These are phyloP conservation scores for Kalmanozyma brasiliensis DNA, from an alignment of 1,284 basidiomycete species.

Conservation along the genomic window DNA sequence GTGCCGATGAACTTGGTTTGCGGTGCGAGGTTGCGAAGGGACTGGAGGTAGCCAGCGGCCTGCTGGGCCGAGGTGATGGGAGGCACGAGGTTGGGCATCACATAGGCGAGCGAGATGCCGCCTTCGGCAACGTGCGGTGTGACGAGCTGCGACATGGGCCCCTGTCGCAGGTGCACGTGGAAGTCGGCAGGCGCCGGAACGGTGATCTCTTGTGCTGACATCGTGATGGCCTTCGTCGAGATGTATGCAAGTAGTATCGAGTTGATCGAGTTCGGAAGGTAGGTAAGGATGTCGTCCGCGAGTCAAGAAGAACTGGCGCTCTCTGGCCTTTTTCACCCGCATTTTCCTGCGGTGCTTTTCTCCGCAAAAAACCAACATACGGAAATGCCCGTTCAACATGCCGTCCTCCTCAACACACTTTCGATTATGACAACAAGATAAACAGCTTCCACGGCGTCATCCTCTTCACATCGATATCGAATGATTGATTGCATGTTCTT, in stretches of 20 bases:
- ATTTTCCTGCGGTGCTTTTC: conserved; percentile 1
- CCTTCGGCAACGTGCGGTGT: conserved; percentile 89
- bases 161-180: conserved; percentile 96
- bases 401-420: conserved; percentile 3
- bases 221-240: neutral
- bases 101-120: conserved; percentile 90
- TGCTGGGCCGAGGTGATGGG: conserved; percentile 87
- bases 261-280: neutral
- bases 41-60: conserved; percentile 82
- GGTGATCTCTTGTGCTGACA: conserved; percentile 41
- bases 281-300: conserved; percentile 22
- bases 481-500: no score
- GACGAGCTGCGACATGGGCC: conserved; percentile 79
- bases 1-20: conserved; percentile 91
- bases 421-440: no score
- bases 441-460: no score
- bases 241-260: neutral
- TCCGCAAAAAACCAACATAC: neutral
- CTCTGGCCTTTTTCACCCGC: conserved; percentile 6
- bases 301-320: conserved; percentile 16
- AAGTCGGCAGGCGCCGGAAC: conserved; percentile 72
- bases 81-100: conserved; percentile 97
- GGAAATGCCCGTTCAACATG: conserved; percentile 17
- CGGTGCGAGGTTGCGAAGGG: conserved; percentile 81
- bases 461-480: no score